phyloP scores from a whole-genome alignment of 805 yeast species.

The Hanseniaspora clermontiae region DNA sequence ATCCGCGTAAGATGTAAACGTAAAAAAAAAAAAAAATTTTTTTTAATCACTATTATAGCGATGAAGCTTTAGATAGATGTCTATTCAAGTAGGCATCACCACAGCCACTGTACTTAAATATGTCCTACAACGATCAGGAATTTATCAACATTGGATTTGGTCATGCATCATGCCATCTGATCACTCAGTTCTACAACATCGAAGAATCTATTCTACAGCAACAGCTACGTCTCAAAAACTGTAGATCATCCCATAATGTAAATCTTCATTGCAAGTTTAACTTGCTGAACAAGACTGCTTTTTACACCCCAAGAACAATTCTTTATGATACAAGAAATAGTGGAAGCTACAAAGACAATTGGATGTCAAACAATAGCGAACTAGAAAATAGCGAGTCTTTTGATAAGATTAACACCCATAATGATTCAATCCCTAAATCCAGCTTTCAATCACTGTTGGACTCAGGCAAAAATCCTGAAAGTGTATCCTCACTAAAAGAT shows the following conservation, averaged over 20 bases:
- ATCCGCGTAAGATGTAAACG: not conserved
- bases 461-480: conserved; percentile 24
- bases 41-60: not conserved
- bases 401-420: conserved; percentile 25
- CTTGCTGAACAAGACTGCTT: conserved; percentile 33
- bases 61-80: too few relatives aligned
- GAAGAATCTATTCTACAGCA: conserved; percentile 59
- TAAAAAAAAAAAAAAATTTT: not conserved
- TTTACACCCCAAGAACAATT: conserved; percentile 70
- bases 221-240: conserved; percentile 19
- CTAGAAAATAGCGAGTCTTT: conserved; percentile 14
- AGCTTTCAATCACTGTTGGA: conserved; percentile 58
- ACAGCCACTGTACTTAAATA: not conserved
- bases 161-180: conserved; percentile 59
- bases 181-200: conserved; percentile 67
- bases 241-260: conserved; percentile 34
- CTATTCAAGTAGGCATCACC: not conserved
- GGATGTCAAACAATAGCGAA: conserved; percentile 10
- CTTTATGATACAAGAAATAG: conserved; percentile 76
- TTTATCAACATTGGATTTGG: conserved; percentile 61
- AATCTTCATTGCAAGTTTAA: conserved; percentile 33
- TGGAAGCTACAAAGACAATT: conserved; percentile 14
- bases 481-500: conserved; percentile 18
- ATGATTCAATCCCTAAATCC: conserved; percentile 34
- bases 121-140: conserved; percentile 31